A percentile compares a stretch with the other conserved stretches of the same genome.
Conservation (phyloP, 1,284 basidiomycete genomes). For the Hemileia vastatrix region DNA sequence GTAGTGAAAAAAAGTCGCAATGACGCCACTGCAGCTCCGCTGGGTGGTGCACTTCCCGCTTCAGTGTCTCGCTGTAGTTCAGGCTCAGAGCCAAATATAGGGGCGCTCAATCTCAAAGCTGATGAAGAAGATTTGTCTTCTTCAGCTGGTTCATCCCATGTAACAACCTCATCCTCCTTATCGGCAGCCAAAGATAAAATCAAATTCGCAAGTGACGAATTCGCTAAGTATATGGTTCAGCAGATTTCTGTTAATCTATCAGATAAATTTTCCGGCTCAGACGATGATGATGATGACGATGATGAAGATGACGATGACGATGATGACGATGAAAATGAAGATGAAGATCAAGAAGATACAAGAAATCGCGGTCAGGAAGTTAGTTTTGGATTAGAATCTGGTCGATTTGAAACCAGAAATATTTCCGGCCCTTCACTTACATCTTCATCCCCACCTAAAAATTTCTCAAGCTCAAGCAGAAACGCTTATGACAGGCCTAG, state of each 20-base stretch:
- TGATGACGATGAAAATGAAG: slow-evolving; percentile 20
- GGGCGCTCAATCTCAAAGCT: slow-evolving; percentile 20
- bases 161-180: slow-evolving; percentile 50
- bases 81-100: background rate
- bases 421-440: background rate
- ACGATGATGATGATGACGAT: slow-evolving; percentile 34
- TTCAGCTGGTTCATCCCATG: background rate
- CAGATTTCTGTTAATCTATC: slow-evolving; percentile 54
- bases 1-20: slow-evolving; percentile 74
- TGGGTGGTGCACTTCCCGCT: slow-evolving; percentile 57
- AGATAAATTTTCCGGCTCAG: slow-evolving; percentile 32
- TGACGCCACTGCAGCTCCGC: slow-evolving; percentile 62
- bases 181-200: slow-evolving; percentile 43
- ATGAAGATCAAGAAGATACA: slow-evolving; percentile 16
- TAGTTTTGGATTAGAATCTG: background rate
- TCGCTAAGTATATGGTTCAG: slow-evolving; percentile 61
- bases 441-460: background rate
- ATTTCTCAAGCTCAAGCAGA: background rate
- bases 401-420: background rate
- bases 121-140: background rate
- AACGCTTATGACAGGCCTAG: background rate
- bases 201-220: slow-evolving; percentile 48
- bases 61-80: background rate
- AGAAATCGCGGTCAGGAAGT: slow-evolving; percentile 1
- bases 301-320: slow-evolving; percentile 22